Base-by-base conservation (phyloP, 768 basidiomycete genomes). In the Pleurotus sapidus region DNA sequence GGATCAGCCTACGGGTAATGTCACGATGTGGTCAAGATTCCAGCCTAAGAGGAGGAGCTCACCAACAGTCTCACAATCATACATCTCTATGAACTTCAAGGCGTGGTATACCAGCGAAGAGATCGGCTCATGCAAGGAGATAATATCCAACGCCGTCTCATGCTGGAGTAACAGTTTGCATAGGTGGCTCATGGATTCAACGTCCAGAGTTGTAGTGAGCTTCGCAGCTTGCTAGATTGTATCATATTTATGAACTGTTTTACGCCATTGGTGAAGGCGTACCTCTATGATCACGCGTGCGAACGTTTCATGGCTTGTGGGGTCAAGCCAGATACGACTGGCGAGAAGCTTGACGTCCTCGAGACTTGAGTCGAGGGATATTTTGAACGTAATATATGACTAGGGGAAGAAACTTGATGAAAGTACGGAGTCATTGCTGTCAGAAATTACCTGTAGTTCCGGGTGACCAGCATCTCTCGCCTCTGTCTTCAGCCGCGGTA, bases 11-110 rank as follows among this genome's bases (percentile, higher is more conserved):
- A 38, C 57, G 30, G 30, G 58, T 39, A 56, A 58, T 24, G 53
- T 55, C 11, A 38, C 9, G 20, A 25, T 45, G 42, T 37, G 15
- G 50, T 24, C 18, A 47, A 9, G 11, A 38, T 27, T 18, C 7
- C 34, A 6, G 8, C 46, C 18, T 45, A 40, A 12, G 40, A 27
- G 18, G 58, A 61, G 30, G 38, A 56, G 74, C 86, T 23, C 67
- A 88, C 91, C 91, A 30, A 93, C 86, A 18, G 84, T 87, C 65
- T 91, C 90, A 60, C 87, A 91, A 63, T 91, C 89, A 62, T 88
- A 91, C 42, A 84, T 79, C 56, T 89, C 83, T 43, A 91, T 70
- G 57, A 91, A 79, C 14, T 72, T 70, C 45, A 92, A 69, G 0
- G 84, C 82, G 60, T 83, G 77, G 24, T 81, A 84, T 27, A 91